Conservation (phyloP, 2,329 filamentous ascomycete genomes). For the Talaromyces sp. region DNA sequence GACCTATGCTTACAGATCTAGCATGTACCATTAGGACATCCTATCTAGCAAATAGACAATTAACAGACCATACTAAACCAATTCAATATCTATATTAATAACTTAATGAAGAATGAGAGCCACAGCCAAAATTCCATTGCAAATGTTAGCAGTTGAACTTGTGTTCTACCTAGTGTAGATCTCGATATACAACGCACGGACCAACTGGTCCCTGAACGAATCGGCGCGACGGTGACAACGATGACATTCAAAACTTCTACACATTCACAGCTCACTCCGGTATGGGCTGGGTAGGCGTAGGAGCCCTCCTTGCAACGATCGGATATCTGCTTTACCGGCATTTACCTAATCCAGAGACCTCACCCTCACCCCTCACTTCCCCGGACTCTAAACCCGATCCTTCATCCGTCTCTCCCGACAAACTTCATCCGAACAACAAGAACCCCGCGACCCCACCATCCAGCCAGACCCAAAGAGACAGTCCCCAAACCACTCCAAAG, state of each 20-base stretch:
- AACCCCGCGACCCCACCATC: slow-evolving; percentile 3
- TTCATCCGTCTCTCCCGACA: slow-evolving; percentile 11
- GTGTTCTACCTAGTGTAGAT: slow-evolving; percentile 9
- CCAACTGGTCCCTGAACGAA: slow-evolving; percentile 8
- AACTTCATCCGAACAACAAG: slow-evolving; percentile 12
- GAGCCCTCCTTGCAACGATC: slow-evolving; percentile 41
- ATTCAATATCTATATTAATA: too few relatives aligned
- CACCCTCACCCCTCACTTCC: slow-evolving; percentile 14
- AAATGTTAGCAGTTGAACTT: too few relatives aligned
- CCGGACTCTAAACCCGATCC: slow-evolving; percentile 23
- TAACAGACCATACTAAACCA: too few relatives aligned
- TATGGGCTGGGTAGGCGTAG: slow-evolving; percentile 49
- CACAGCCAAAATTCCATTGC: too few relatives aligned
- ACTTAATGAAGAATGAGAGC: too few relatives aligned
- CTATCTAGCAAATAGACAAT: too few relatives aligned
- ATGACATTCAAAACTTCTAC: slow-evolving; percentile 2
- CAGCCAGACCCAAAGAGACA: slow-evolving; percentile 21
- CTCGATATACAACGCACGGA: slow-evolving; percentile 18
- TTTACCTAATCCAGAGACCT: slow-evolving; percentile 38
- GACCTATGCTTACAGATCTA: too few relatives aligned
- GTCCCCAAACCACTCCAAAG: slow-evolving; percentile 42
- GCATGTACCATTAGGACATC: too few relatives aligned
- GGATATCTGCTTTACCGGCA: slow-evolving; percentile 45
- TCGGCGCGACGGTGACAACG: slow-evolving; percentile 3
- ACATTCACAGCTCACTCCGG: slow-evolving; percentile 15